Percentiles rank a stretch among this genome's conserved stretches.
These are phyloP conservation scores for Clavariopsis aquatica DNA, from an alignment of 495 filamentous ascomycete genomes.

Conservation along the genomic window DNA sequence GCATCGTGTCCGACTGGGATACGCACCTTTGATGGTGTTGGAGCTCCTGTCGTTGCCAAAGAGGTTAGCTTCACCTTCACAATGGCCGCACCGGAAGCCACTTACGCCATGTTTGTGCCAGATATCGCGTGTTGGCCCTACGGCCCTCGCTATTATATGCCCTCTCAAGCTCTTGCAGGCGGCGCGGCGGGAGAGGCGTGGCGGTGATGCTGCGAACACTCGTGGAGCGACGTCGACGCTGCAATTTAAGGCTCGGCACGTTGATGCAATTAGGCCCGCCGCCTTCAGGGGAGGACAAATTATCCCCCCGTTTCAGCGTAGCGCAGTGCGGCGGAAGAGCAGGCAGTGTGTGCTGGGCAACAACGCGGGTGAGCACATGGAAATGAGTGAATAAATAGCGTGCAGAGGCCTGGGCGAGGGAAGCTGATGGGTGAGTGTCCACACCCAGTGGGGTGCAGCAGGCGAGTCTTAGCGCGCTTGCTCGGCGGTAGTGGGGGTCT, in stretches of 20 bases:
- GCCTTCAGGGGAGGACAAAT: constrained; percentile 25
- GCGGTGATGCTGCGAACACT: constrained; percentile 20
- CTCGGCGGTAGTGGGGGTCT: neutral
- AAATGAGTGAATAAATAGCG: neutral
- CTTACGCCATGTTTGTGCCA: constrained; percentile 54
- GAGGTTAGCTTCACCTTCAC: constrained; percentile 13
- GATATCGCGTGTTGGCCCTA: constrained; percentile 24
- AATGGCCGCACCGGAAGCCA: constrained; percentile 17
- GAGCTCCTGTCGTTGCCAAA: constrained; percentile 50
- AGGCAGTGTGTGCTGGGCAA: neutral
- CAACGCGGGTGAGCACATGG: neutral
- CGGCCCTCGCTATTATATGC: constrained; percentile 13
- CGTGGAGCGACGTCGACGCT: constrained; percentile 26
- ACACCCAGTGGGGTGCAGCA: neutral
- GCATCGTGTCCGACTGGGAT: constrained; percentile 8
- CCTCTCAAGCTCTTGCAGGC: constrained; percentile 15
- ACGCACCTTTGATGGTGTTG: constrained; percentile 73
- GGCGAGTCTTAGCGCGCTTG: neutral
- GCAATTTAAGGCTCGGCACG: constrained; percentile 21
- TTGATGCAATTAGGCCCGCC: constrained; percentile 19
- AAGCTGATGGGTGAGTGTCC: neutral
- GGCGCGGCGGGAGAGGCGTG: neutral
- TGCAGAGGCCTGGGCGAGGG: neutral
- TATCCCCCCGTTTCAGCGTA: constrained; percentile 18
- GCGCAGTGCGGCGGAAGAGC: constrained; percentile 15